Conservation (phyloP, 2,329 filamentous ascomycete genomes). For the Aspergillus sp. region DNA sequence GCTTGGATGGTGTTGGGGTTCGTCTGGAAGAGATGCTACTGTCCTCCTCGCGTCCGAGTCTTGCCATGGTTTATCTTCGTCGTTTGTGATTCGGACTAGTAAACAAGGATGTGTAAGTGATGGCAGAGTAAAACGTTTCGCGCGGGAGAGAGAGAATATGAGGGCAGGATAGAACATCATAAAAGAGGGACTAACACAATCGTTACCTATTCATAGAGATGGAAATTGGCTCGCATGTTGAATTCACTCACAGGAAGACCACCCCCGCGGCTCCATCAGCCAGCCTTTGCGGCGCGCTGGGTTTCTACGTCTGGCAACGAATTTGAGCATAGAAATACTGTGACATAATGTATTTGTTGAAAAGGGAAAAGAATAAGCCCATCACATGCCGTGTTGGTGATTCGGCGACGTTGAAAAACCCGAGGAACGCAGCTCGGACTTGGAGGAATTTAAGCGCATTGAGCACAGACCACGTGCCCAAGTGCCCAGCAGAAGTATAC, state of each 20-base stretch:
- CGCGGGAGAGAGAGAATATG: not conserved
- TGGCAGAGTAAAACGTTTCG: not conserved
- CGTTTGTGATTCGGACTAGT: not conserved
- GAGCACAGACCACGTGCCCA: not conserved
- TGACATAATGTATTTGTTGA: not conserved
- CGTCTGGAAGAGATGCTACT: not conserved
- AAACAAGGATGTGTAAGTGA: not conserved
- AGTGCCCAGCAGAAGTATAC: not conserved
- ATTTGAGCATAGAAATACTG: not conserved
- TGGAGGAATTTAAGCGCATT: not conserved
- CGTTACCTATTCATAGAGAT: too few relatives aligned
- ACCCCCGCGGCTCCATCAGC: not conserved
- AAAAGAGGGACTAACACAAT: not conserved
- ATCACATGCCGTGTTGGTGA: not conserved
- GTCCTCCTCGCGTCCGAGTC: not conserved
- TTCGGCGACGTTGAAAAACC: not conserved
- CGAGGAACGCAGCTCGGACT: not conserved
- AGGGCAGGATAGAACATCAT: not conserved
- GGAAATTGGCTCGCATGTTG: not conserved
- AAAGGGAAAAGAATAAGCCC: not conserved
- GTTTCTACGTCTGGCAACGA: not conserved
- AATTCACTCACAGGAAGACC: not conserved
- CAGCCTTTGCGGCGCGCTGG: not conserved
- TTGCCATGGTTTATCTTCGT: not conserved
- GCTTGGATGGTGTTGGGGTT: not conserved